Base-by-base conservation (phyloP, 2,329 filamentous ascomycete species). In the Scopulariopsis brevicaulis region DNA sequence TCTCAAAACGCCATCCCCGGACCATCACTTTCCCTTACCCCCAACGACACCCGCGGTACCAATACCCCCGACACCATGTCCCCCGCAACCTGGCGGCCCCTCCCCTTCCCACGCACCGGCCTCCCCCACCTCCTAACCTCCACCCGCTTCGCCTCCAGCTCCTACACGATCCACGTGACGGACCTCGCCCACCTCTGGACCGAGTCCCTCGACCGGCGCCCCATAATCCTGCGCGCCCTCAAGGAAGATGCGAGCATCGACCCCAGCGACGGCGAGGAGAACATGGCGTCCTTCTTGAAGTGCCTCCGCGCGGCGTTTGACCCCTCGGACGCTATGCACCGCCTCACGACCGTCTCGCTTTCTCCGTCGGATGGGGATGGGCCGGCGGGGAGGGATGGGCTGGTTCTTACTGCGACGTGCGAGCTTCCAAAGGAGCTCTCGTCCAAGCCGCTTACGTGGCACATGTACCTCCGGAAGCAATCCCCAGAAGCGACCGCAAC, bases 111-210 rank as follows among this genome's bases (percentile, higher is more conserved):
- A 18, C 55, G 63, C 22, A 73, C 74, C 40, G 65, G 70, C 14
- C 69, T 70, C 20, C 63, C 86, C 12, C 73, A 78, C 43, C 75
- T 92, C 8, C 74, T 92, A 37, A 75, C 87, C 51, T 87, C 86
- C 60, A 74, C 80, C 22, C 65, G 69, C 32, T 83, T 87, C 64
- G 72, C 72, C 5, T 56, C 73, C 18, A 70, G 77, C 24, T 78
- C 82, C 12, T 92, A 92, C 71, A 77, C 73, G 1, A 68, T 92
- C 32, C 77, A 82, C 59, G 67, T 93, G 46, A 90, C 87, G 2
- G 89, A 93, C 66, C 76, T 91, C 60, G 84, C 80, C 66, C 80
- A 84, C 62, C 73, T 91, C n/a, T 94, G 89, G 89, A 71, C 74
- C 28, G 88, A 92, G 70, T 75, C 69, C 10, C 71, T 91, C 24